These are phyloP conservation scores for Pseudohyphozyma bogoriensis DNA, from an alignment of 768 basidiomycete genomes.

Conservation along the genomic window DNA sequence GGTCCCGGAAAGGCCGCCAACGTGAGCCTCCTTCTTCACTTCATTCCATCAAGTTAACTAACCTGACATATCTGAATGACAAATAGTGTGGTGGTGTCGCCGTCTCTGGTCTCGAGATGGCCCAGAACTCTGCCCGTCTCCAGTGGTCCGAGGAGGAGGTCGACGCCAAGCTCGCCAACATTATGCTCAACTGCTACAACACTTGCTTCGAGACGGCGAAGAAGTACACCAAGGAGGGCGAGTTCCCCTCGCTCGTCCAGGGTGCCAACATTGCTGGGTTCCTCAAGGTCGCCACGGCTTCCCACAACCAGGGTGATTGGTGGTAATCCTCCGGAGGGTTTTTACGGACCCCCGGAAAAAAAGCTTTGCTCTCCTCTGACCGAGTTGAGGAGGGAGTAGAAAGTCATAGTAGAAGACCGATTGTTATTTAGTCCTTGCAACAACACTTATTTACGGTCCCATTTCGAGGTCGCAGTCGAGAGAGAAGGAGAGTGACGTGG, in stretches of 20 bases:
- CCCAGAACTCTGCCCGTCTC: constrained; percentile 58
- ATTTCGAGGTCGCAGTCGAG: too few species aligned
- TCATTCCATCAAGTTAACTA: constrained; percentile 1
- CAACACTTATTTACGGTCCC: too few species aligned
- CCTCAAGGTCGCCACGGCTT: constrained; percentile 60
- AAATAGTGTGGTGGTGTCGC: constrained; percentile 66
- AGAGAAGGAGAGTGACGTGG: too few species aligned
- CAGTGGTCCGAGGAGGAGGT: constrained; percentile 56
- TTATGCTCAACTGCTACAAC: constrained; percentile 59
- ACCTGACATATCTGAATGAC: constrained; percentile 39
- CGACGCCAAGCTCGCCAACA: constrained; percentile 56
- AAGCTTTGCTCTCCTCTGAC: too few species aligned
- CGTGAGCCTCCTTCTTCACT: constrained; percentile 36
- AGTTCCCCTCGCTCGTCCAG: constrained; percentile 47
- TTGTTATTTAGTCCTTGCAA: too few species aligned
- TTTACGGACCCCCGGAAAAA: too few species aligned
- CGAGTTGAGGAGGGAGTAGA: too few species aligned
- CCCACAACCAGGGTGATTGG: constrained; percentile 69
- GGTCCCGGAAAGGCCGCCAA: constrained; percentile 56
- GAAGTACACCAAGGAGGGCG: constrained; percentile 47
- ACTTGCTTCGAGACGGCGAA: constrained; percentile 50
- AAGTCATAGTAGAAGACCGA: too few species aligned
- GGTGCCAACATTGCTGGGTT: constrained; percentile 68
- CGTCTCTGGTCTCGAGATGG: constrained; percentile 69
- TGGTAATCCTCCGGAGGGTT: too few species aligned